Evolutionary conservation across 2,329 filamentous ascomycete genomes (phyloP), one percentile per base, ranked within the genome.

Genomic region (Penicillium sp.): DNA sequence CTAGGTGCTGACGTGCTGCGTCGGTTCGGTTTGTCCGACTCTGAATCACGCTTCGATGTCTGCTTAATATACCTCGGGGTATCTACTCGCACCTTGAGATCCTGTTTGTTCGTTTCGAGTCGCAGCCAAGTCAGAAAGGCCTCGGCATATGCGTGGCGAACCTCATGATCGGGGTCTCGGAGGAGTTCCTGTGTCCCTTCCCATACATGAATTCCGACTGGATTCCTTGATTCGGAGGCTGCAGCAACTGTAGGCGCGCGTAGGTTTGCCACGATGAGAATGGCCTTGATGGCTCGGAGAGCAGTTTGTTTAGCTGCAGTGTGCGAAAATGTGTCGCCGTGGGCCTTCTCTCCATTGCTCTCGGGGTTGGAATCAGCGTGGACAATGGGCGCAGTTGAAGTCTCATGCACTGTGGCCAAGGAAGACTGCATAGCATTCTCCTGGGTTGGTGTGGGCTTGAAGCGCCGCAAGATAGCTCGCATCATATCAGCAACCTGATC

Each of bases 401-500:
- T 45, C 51, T 64, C 61, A 26, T 64, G 61, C 38, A 64, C 61
- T 1, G 61, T 64, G 28, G 60, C 61, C 42, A 64, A 45, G 29
- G 76, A 74, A 4, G 76, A 76, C 13, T 72, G 66, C 41, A 70
- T 71, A 5, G 77, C 66, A 13, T 76, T 69, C 15, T 76, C 74
- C 3, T 79, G 75, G 36, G 70, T 66, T 15, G 68, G 56, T 10
- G 77, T 75, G 3, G 91, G 89, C 70, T 89, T 94, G 28, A 97
- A 79, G 18, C 90, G 86, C 28, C 83, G 76, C 15, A 97, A 76
- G 42, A 97, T 86, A 0, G 90, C 85, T 18, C 85, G 82, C 47
- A 96, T 85, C 90, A 97, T 96, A 71, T 99, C 94, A 1, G 89
- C 86, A 50, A 97, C 90, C 71, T 99, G 94, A 63, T 97, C 93